A percentile compares a stretch with the other conserved stretches of the same genome.
These are phyloP conservation scores for Albatrellus sp. DNA, from an alignment of 1,284 basidiomycete genomes.

Conservation along the genomic window DNA sequence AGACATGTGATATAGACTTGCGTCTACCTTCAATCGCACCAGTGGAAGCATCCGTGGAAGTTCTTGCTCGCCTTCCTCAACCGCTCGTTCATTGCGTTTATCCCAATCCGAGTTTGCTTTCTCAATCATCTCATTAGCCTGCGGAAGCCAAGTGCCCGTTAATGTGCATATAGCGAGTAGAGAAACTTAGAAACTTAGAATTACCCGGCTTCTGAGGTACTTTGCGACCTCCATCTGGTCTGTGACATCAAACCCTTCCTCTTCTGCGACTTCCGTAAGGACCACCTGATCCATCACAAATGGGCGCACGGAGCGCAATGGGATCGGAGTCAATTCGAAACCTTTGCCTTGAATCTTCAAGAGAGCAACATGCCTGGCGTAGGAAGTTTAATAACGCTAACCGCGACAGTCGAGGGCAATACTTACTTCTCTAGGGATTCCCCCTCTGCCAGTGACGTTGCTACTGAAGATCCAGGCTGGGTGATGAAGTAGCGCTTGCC, in stretches of 20 bases:
- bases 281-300: slow-evolving; percentile 86
- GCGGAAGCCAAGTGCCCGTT: neutral
- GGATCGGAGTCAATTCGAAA: slow-evolving; percentile 77
- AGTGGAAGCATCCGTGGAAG: slow-evolving; percentile 74
- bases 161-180: neutral
- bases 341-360: slow-evolving; percentile 79
- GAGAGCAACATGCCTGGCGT: slow-evolving; percentile 72
- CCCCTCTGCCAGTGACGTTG: slow-evolving; percentile 86
- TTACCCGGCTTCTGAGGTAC: slow-evolving; percentile 62
- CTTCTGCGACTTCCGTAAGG: slow-evolving; percentile 65
- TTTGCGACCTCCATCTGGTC: slow-evolving; percentile 76
- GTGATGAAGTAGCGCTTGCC: slow-evolving; percentile 88
- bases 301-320: slow-evolving; percentile 85
- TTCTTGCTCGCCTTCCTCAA: slow-evolving; percentile 57
- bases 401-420: neutral
- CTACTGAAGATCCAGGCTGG: slow-evolving; percentile 93
- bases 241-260: slow-evolving; percentile 61
- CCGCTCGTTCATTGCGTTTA: slow-evolving; percentile 55
- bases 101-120: slow-evolving; percentile 72
- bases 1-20: no score
- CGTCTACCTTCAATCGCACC: slow-evolving; percentile 66
- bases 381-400: slow-evolving; percentile 1
- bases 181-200: slow-evolving; percentile 8
- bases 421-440: slow-evolving; percentile 81
- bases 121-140: slow-evolving; percentile 76